Base-by-base conservation (phyloP, 805 yeast genomes). In the Babjeviella inositovora region DNA sequence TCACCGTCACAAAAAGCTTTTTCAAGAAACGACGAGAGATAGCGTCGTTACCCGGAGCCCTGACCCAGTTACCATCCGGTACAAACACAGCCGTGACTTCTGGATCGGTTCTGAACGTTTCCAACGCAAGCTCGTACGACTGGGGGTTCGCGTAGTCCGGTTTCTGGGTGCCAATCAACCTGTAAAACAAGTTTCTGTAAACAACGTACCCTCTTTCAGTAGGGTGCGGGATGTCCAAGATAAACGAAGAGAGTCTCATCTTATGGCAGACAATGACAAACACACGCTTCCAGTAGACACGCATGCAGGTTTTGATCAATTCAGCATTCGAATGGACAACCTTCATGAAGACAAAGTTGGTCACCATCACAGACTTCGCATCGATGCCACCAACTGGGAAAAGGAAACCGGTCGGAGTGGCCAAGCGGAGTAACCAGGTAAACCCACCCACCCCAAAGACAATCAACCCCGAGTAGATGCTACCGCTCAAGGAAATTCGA, bases 1-100 rank as follows among this genome's bases (percentile, higher is more conserved):
- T 79, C 3, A 87, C 96, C 0, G 82, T 68, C 1, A 79, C 74
- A 49, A 90, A 90, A 27, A 84, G 47, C 22, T 65, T 62, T 33
- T 65, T 68, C 15, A 72, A 64, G 32, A 58, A 70, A 22, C 61
- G 62, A 27, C 82, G 53, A 0, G 87, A 67, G 11, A 75, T 70
- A 9, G 71, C 72, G 40, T 85, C 96, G 32, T 65, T 65, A 28
- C 69, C 74, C 1, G 98, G 98, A 2, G 84, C 98, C 27, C 97
- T 66, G 16, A 85, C 68, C 37, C 66, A 75, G 22, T 56, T 53
- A 4, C 98, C 98, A 43, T 80, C 75, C 0, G 85, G 85, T 6
- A 80, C 69, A 39, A 76, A 76, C 22, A 66, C 70, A 0, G 76
- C 70, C 17, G 49, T 50, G 1, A 57, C 43, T 2, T 39, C 32